phyloP scores from a whole-genome alignment of 192 early-diverging fungal species.

The Coemansia sp. region DNA sequence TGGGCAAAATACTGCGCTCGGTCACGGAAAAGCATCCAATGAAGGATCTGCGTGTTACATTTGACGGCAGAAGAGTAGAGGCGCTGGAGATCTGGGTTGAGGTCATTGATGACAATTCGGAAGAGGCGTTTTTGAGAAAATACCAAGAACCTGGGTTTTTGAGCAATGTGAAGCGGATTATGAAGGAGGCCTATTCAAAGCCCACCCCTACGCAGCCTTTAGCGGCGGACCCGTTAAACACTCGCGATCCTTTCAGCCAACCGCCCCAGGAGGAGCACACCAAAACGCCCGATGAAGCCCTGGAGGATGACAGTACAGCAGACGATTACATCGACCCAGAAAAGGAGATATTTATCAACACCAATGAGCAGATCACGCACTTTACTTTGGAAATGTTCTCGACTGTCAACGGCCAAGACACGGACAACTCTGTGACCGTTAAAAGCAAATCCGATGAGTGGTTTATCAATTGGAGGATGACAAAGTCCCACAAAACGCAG shows the following conservation, averaged over 20 bases:
- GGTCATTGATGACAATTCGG: slow-evolving; percentile 48
- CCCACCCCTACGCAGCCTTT: neutral
- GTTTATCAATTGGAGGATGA: slow-evolving; percentile 42
- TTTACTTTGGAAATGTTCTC: slow-evolving; percentile 49
- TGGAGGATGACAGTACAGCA: slow-evolving; percentile 10
- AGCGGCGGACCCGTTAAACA: slow-evolving; percentile 20
- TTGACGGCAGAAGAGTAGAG: slow-evolving; percentile 38
- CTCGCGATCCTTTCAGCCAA: slow-evolving; percentile 25
- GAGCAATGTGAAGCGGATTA: slow-evolving; percentile 5
- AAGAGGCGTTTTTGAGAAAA: slow-evolving; percentile 25
- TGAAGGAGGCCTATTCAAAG: slow-evolving; percentile 2
- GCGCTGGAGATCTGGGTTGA: slow-evolving; percentile 58
- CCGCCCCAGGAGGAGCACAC: neutral
- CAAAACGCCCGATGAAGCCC: slow-evolving; percentile 1
- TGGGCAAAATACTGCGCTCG: slow-evolving; percentile 66
- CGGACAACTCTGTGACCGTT: slow-evolving; percentile 36
- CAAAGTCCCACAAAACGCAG: slow-evolving; percentile 17
- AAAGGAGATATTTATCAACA: slow-evolving; percentile 47
- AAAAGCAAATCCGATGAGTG: slow-evolving; percentile 33
- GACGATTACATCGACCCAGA: slow-evolving; percentile 28
- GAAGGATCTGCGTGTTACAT: slow-evolving; percentile 60
- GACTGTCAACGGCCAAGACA: slow-evolving; percentile 43
- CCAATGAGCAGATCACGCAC: slow-evolving; percentile 32
- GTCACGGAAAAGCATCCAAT: slow-evolving; percentile 61
- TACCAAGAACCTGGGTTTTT: slow-evolving; percentile 34